Evolutionary conservation across 2,329 filamentous ascomycete species (phyloP), one percentile per base, ranked within the genome.

Genomic region (Tolypocladium pustulatum): DNA sequence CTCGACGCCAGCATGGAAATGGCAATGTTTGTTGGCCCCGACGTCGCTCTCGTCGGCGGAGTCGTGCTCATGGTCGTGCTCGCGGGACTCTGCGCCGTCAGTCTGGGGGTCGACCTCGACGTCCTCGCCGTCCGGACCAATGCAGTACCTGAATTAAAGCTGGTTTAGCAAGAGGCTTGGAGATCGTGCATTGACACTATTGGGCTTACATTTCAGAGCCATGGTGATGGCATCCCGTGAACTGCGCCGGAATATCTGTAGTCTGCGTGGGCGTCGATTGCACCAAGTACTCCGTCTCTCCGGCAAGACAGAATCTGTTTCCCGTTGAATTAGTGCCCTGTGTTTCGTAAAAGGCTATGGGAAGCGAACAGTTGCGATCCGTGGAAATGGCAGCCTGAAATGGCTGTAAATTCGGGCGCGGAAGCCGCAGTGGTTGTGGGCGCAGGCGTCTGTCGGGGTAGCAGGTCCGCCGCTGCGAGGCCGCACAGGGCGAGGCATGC

Each of bases 1-100:
- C 86, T 90, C 85, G 27, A 91, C 84, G 41, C 87, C 87, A 12
- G 87, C 87, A 64, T 91, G 88, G 70, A 87, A 89, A 67, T 91
- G 88, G 64, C 65, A 66, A 43, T 66, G 57, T 36, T 56, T 57
- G 52, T 60, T 56, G 34, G 38, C 43, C 32, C 38, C 53, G 10
- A 34, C 46, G 10, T 54, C 57, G 53, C 66, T 67, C 4, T 62
- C 62, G 36, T 60, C 56, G 2, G 58, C 54, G 7, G 62, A 58
- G 52, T 60, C 57, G 46, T 65, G 58, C n/a, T 56, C 56, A 10
- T 58, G 49, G 13, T 69, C 65, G 6, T 63, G 63, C 17, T 61
- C 60, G 4, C 63, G 65, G 15, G 66, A 67, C 3, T 61, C 62
- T 20, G 65, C 63, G 43, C 62, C 59, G 7, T 65, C 65, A 2